Percentiles rank a stretch among this genome's conserved stretches.
Conservation (phyloP, 2,329 filamentous ascomycete species). For the Byssothecium circinans region DNA sequence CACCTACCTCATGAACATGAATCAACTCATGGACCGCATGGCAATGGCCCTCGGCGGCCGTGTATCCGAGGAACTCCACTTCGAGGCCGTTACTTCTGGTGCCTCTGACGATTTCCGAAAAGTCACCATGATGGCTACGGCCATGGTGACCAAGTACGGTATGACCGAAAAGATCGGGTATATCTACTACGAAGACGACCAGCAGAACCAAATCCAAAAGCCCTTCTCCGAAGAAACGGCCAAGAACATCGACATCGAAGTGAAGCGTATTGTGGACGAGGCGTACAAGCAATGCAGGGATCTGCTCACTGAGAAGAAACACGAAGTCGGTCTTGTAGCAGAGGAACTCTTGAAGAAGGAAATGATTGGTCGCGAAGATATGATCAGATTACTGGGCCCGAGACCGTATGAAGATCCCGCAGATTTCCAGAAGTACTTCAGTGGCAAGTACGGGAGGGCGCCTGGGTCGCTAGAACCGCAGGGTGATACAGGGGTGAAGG, state of each 20-base stretch:
- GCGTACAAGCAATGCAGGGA: slow-evolving; percentile 90
- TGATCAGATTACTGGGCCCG: slow-evolving; percentile 83
- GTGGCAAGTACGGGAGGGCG: slow-evolving; percentile 41
- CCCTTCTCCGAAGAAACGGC: slow-evolving; percentile 95
- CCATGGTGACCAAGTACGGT: slow-evolving; percentile 99
- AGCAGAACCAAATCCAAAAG: slow-evolving; percentile 82
- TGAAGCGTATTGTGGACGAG: slow-evolving; percentile 86
- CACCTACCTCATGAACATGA: slow-evolving; percentile 91
- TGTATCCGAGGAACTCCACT: slow-evolving; percentile 94
- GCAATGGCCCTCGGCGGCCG: slow-evolving; percentile 97
- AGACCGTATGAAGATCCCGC: slow-evolving; percentile 81
- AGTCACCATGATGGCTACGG: slow-evolving; percentile 90
- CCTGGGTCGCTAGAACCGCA: slow-evolving; percentile 38
- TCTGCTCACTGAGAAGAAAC: slow-evolving; percentile 81
- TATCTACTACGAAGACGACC: slow-evolving; percentile 82
- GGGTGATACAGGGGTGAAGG: slow-evolving; percentile 37
- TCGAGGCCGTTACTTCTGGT: slow-evolving; percentile 92
- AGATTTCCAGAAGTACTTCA: slow-evolving; percentile 94
- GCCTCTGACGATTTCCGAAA: slow-evolving; percentile 98
- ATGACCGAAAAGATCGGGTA: slow-evolving; percentile 96
- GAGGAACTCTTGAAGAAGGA: slow-evolving; percentile 94
- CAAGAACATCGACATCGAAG: slow-evolving; percentile 87
- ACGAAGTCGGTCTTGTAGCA: slow-evolving; percentile 83
- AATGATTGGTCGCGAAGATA: slow-evolving; percentile 85
- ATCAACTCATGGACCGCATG: slow-evolving; percentile 99